Conservation (phyloP, 176 grass and related monocot species). For the Avena atlantica region DNA sequence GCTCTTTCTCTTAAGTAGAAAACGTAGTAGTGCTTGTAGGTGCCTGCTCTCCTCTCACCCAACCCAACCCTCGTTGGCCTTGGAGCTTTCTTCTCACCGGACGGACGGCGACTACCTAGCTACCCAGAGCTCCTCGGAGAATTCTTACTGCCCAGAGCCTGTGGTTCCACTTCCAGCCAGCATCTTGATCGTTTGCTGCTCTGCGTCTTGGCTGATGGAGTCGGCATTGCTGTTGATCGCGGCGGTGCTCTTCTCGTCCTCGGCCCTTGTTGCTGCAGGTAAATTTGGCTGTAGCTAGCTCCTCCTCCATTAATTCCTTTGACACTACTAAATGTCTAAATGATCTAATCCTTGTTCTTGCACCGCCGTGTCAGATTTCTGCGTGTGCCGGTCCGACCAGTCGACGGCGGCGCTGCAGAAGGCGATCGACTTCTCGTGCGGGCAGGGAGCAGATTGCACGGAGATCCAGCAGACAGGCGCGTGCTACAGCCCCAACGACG, state of each 20-base stretch:
- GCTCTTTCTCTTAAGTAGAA: background rate
- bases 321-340: too few relatives aligned
- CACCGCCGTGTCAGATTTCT: constrained; percentile 62
- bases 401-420: constrained; percentile 61
- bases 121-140: constrained; percentile 1
- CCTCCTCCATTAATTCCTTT: background rate
- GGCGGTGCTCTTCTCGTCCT: constrained; percentile 41
- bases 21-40: background rate
- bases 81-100: constrained; percentile 6
- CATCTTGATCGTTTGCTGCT: background rate
- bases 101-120: background rate
- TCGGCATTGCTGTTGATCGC: constrained; percentile 35
- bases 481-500: constrained; percentile 80
- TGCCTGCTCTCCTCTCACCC: background rate
- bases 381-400: constrained; percentile 81
- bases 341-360: background rate
- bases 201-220: constrained; percentile 32
- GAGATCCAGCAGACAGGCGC: constrained; percentile 50
- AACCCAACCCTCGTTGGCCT: background rate
- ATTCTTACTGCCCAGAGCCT: background rate
- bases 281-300: background rate
- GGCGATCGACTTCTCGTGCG: constrained; percentile 90
- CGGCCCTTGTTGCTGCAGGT: constrained; percentile 50
- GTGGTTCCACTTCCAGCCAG: background rate
- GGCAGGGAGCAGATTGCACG: constrained; percentile 76